These are phyloP conservation scores for Flaveria linearis DNA, from an alignment of 129 eudicot species.

Conservation along the genomic window DNA sequence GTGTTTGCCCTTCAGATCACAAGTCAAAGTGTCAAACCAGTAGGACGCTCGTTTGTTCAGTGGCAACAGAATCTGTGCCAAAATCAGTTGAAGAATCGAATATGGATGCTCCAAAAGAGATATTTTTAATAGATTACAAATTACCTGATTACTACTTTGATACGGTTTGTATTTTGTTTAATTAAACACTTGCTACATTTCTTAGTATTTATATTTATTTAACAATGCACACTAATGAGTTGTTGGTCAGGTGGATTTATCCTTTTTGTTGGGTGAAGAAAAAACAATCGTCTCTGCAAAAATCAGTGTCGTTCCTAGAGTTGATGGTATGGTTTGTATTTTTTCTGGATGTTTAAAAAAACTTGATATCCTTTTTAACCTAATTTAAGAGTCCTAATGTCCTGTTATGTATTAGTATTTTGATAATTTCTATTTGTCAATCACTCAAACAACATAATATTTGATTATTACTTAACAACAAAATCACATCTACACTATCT, in stretches of 20 bases:
- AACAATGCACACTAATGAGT: background rate
- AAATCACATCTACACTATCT: background rate
- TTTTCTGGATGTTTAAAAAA: background rate
- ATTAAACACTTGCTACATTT: background rate
- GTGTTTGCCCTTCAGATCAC: slow-evolving; percentile 38
- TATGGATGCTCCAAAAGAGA: slow-evolving; percentile 89
- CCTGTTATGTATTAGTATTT: background rate
- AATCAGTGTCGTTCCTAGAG: slow-evolving; percentile 64
- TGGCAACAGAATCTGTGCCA: slow-evolving; percentile 59
- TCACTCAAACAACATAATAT: background rate
- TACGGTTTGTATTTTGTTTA: slow-evolving; percentile 43
- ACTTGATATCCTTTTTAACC: background rate
- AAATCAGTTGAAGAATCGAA: slow-evolving; percentile 58
- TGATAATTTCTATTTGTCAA: background rate
- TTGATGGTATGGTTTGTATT: slow-evolving; percentile 55
- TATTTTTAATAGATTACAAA: slow-evolving; percentile 89
- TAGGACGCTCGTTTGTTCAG: slow-evolving; percentile 63
- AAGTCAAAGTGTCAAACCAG: slow-evolving; percentile 25
- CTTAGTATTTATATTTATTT: background rate
- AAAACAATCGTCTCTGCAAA: slow-evolving; percentile 70
- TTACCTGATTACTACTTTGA: slow-evolving; percentile 92
- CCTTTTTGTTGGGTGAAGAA: slow-evolving; percentile 77
- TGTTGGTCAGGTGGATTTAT: slow-evolving; percentile 73
- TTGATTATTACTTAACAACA: background rate
- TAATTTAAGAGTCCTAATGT: background rate